Evolutionary conservation across 345 rosid species (phyloP).

Genomic region (Reutealis trisperma): DNA sequence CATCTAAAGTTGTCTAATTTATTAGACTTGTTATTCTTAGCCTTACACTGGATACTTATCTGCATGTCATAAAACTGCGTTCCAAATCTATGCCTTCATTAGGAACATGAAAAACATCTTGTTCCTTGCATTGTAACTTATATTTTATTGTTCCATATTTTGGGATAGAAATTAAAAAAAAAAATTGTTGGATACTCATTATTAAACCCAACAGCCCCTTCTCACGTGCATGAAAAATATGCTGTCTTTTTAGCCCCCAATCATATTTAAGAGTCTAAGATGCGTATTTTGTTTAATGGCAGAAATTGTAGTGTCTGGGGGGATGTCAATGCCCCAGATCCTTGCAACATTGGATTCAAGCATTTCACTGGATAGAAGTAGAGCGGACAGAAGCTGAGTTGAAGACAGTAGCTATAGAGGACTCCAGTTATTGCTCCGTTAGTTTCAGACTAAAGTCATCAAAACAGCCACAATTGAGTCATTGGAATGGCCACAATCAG

Average conservation of each 20-base stretch:
- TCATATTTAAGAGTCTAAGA: neutral
- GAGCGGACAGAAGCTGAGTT: constrained; percentile 54
- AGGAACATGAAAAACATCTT: neutral
- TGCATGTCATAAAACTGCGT: neutral
- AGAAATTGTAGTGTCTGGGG: constrained; percentile 98
- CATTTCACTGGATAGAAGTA: constrained; percentile 60
- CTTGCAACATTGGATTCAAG: constrained; percentile 63
- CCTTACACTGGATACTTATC: neutral
- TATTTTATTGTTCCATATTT: too few species aligned
- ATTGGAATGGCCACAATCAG: neutral
- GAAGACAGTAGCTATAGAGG: constrained; percentile 40
- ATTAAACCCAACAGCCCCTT: too few species aligned
- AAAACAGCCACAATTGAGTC: neutral
- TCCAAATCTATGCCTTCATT: neutral
- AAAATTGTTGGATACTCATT: too few species aligned
- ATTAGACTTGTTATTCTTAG: constrained; percentile 1
- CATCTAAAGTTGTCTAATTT: neutral
- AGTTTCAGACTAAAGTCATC: constrained; percentile 14
- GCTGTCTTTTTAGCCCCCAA: neutral
- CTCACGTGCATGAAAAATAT: too few species aligned
- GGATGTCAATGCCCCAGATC: constrained; percentile 97
- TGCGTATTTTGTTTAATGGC: constrained; percentile 32
- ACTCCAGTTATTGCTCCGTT: constrained; percentile 14
- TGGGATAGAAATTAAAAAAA: too few species aligned
- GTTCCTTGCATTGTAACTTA: neutral